These are phyloP conservation scores for Theobroma grandiflorum DNA, from an alignment of 441 rosid species.

Conservation along the genomic window DNA sequence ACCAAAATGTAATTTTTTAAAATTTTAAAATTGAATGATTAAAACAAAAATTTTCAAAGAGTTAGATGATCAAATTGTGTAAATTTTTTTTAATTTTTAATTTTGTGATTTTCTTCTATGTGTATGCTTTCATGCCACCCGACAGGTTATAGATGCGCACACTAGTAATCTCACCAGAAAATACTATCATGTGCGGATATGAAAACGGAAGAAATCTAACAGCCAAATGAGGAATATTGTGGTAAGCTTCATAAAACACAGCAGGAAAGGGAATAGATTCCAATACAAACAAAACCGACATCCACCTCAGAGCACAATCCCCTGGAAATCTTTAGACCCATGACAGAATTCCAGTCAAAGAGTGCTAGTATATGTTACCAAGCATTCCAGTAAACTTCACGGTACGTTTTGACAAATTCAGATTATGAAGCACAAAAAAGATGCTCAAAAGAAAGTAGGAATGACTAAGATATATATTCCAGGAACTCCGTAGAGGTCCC, in stretches of 20 bases:
- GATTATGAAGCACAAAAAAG: too few species aligned
- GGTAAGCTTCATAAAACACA: background rate
- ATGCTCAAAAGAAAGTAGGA: too few species aligned
- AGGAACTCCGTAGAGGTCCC: background rate
- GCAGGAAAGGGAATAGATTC: background rate
- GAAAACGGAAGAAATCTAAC: background rate
- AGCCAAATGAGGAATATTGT: background rate
- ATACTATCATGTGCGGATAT: background rate
- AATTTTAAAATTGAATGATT: too few species aligned
- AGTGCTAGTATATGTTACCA: background rate
- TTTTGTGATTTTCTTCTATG: too few species aligned
- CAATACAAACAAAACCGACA: background rate
- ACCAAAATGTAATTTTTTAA: too few species aligned
- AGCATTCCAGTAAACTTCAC: background rate
- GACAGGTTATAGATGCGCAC: background rate
- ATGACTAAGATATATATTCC: background rate
- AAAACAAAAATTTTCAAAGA: too few species aligned
- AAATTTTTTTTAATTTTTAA: too few species aligned
- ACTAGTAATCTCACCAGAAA: background rate
- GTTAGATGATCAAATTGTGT: too few species aligned
- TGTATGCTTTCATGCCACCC: background rate
- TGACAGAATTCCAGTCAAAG: background rate
- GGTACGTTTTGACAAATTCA: background rate
- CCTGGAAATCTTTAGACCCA: background rate
- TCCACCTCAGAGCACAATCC: background rate